These are phyloP conservation scores for Fusarium mundagurra DNA, from an alignment of 2,329 filamentous ascomycete genomes.

Conservation along the genomic window DNA sequence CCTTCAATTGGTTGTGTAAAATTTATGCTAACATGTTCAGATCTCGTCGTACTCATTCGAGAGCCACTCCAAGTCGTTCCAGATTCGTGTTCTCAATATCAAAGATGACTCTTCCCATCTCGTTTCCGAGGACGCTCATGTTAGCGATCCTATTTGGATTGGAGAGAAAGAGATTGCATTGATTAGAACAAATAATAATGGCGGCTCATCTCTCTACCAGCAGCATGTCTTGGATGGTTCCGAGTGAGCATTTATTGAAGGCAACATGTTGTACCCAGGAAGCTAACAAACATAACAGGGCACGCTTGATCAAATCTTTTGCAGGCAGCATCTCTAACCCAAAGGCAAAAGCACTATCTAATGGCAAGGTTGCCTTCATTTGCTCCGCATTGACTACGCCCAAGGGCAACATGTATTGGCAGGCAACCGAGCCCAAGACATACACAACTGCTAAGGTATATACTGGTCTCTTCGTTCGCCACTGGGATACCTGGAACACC, in stretches of 20 bases:
- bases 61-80: constrained; percentile 72
- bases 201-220: constrained; percentile 58
- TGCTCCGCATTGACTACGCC: constrained; percentile 73
- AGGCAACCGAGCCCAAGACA: constrained; percentile 67
- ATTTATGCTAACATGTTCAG: constrained; percentile 42
- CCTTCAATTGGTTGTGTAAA: background rate
- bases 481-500: constrained; percentile 83
- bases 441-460: constrained; percentile 76
- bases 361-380: constrained; percentile 63
- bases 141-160: constrained; percentile 81
- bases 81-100: constrained; percentile 78
- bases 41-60: constrained; percentile 84
- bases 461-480: constrained; percentile 78
- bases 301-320: constrained; percentile 59
- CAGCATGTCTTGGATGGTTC: constrained; percentile 48
- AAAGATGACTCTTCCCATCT: constrained; percentile 70
- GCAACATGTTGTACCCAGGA: background rate
- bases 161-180: constrained; percentile 69
- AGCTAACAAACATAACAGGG: constrained; percentile 25
- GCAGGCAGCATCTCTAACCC: constrained; percentile 66
- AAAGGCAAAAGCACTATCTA: constrained; percentile 63
- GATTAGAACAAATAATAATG: constrained; percentile 62
- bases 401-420: constrained; percentile 75
- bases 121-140: constrained; percentile 71
- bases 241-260: constrained; percentile 47